A percentile compares a stretch with the other conserved stretches of the same genome.
Evolutionary conservation across 2,329 filamentous ascomycete genomes (phyloP).

Genomic region (Talaromyces sp.): DNA sequence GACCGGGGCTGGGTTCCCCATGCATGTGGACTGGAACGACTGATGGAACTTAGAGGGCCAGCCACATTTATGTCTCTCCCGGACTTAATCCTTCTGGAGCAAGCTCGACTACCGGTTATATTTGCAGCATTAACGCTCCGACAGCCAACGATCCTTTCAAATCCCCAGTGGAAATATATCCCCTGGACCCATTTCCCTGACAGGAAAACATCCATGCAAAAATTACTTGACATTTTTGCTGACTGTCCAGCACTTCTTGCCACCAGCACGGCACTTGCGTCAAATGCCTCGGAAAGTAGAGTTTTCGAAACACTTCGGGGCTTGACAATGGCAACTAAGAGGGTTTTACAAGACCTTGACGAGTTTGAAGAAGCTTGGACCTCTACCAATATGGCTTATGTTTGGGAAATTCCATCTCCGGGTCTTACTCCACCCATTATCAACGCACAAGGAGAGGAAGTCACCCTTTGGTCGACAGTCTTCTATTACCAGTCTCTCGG

Average conservation of each 20-base stretch:
- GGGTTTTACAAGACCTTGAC: neutral
- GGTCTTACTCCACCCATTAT: neutral
- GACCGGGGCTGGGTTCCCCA: slow-evolving; percentile 2
- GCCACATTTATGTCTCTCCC: neutral
- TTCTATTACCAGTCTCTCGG: slow-evolving; percentile 2
- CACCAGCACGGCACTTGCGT: neutral
- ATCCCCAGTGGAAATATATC: neutral
- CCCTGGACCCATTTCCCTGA: slow-evolving; percentile 1
- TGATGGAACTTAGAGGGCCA: slow-evolving; percentile 1
- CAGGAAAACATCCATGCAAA: slow-evolving; percentile 1
- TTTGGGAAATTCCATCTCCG: neutral
- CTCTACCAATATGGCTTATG: neutral
- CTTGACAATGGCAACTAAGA: neutral
- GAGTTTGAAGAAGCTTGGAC: neutral
- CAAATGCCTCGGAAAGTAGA: neutral
- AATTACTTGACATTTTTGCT: slow-evolving; percentile 2
- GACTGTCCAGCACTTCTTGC: slow-evolving; percentile 2
- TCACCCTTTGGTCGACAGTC: slow-evolving; percentile 2
- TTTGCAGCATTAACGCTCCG: slow-evolving; percentile 1
- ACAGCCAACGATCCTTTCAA: slow-evolving; percentile 2
- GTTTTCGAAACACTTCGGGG: neutral
- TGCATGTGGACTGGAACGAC: neutral
- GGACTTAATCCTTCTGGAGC: slow-evolving; percentile 2
- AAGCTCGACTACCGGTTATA: neutral
- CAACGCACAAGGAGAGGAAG: neutral